phyloP scores from a whole-genome alignment of 768 basidiomycete genomes.

The Kwoniella botswanensis region DNA sequence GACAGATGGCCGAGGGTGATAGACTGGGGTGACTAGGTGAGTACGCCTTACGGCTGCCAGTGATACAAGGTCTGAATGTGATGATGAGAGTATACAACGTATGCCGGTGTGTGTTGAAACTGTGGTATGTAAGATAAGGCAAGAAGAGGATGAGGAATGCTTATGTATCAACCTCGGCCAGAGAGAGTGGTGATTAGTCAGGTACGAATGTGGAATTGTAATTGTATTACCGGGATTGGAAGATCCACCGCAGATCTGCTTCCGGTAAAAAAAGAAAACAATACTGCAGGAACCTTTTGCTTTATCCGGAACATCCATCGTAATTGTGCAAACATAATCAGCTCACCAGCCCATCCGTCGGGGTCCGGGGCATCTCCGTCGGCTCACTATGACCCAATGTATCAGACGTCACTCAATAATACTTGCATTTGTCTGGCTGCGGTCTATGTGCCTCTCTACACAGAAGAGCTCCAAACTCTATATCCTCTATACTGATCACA shows the following conservation, averaged over 20 bases:
- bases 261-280: background rate
- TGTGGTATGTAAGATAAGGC: background rate
- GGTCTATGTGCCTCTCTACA: too few species aligned
- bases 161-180: constrained; percentile 1
- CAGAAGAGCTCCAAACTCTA: too few species aligned
- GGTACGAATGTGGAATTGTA: background rate
- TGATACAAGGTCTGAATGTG: background rate
- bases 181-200: too few species aligned
- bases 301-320: background rate
- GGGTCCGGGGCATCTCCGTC: too few species aligned
- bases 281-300: background rate
- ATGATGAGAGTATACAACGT: background rate
- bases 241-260: background rate
- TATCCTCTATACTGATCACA: too few species aligned
- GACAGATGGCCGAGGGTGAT: constrained; percentile 2
- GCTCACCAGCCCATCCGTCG: background rate
- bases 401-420: too few species aligned
- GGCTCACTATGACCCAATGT: too few species aligned
- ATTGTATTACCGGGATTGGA: too few species aligned
- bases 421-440: too few species aligned
- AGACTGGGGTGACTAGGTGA: background rate
- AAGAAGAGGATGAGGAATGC: constrained; percentile 1
- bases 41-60: background rate
- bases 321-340: background rate
- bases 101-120: background rate